Base-by-base conservation (phyloP, 306 rosid genomes). In the Abrus precatorius region DNA sequence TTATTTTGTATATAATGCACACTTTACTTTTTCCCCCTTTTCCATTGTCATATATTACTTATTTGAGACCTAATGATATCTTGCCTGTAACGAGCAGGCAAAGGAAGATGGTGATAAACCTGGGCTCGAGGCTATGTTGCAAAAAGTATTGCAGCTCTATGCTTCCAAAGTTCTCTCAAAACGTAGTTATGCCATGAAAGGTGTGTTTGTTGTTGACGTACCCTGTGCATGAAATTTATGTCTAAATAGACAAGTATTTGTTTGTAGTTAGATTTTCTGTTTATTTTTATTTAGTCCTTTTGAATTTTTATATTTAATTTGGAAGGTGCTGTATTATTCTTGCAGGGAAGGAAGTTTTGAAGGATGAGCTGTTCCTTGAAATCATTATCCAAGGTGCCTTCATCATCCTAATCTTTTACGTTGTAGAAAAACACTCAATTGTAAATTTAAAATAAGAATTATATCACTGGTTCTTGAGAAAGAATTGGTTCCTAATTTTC, bases 61-160 rank as follows among this genome's bases (percentile, higher is more conserved):
- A 48, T 69, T 63, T 41, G 48, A 74, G 75, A 59, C 54, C 62
- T 40, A 76, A 55, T 64, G 43, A 65, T 76, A 52, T 76, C 64
- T 85, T 60, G 63, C 68, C 82, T 40, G 45, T 88, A 57, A 75
- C 82, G 81, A 86, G 53, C 88, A 91, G 97, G 97, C 95, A 59
- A 93, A 93, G 82, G 97, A 86, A 91, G 97, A 95, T 80, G 97
- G 89, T 41, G 99, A 95, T 86, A 95, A 91, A 89, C 99, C 99
- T 7, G 99, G 99, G 69, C 84, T 95, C 47, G 97, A 89, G 94
- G 97, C 99, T 73, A 95, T 95, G 97, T 52, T 95, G 82, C 97
- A 87, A 83, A 95, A 95, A 88, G 97, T 95, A 75, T 87, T 95
- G 87, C 99, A 93, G 84, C 93, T 91, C 29, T 93, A 93, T 80